Conservation (phyloP, 2,329 filamentous ascomycete genomes). For the Escovopsis sp. region DNA sequence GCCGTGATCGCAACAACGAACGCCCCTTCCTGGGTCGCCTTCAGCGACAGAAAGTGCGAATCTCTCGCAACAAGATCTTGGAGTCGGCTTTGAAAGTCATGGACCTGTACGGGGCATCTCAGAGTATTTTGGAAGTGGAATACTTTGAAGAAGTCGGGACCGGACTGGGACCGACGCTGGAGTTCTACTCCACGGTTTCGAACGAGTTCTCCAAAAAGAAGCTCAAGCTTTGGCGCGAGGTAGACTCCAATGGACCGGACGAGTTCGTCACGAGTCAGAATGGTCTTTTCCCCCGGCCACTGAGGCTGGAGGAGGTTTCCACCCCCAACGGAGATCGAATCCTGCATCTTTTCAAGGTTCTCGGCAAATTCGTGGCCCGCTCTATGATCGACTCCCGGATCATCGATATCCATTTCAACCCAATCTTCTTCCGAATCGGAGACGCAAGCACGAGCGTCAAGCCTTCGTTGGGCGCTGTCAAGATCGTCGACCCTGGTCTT, state of each 20-base stretch:
- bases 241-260: constrained; percentile 54
- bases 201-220: constrained; percentile 97
- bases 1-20: constrained; percentile 76
- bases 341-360: constrained; percentile 75
- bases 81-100: constrained; percentile 97
- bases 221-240: constrained; percentile 90
- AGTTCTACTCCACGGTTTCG: constrained; percentile 96
- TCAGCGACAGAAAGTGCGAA: constrained; percentile 95
- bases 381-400: constrained; percentile 98
- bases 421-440: constrained; percentile 91
- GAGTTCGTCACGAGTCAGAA: constrained; percentile 76
- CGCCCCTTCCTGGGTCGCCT: constrained; percentile 80
- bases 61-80: constrained; percentile 83
- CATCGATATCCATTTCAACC: constrained; percentile 94
- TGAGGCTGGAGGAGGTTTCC: constrained; percentile 61
- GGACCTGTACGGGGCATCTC: constrained; percentile 94
- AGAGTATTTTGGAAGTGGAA: constrained; percentile 91
- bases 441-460: constrained; percentile 52
- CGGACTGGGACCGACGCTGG: constrained; percentile 83
- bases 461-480: constrained; percentile 78
- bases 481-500: constrained; percentile 72
- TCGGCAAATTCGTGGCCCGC: constrained; percentile 92
- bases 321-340: constrained; percentile 76
- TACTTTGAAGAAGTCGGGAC: constrained; percentile 99
- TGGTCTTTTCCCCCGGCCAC: constrained; percentile 82